Evolutionary conservation across 176 grass and related monocot genomes (phyloP), one percentile per base, ranked within the genome.

Genomic region (Musa beccarii): DNA sequence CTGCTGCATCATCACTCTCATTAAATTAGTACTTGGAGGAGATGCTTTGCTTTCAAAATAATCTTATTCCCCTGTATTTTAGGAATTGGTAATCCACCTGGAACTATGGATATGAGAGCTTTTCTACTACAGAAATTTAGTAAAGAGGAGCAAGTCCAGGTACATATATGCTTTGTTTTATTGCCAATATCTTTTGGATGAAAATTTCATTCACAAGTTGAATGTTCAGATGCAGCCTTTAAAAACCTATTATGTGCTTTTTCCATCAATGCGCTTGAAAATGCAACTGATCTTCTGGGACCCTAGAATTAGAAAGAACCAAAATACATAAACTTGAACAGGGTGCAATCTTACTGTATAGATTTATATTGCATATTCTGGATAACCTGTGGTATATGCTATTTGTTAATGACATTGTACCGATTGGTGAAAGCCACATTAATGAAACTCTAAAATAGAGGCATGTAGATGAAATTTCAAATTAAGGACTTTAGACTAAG

Each of bases 31-130:
- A 22, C 64, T 51, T 55, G 8, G 68, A 68, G 79, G 11, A 67
- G 59, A n/a, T 28, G 64, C 56, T 24, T 53, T 56, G n/a, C 49
- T 24, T 5, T 16, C 29, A 55, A 25, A 43, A 64, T 49, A 81
- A 49, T 79, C 76, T 24, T 51, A n/a, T 79, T 68, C 76, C 89
- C 49, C 59, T 57, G 73, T 74, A 9, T 34, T 53, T 72, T 72
- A 99, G 91, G 96, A 29, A 99, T 99, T 94, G 96, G 96, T 68
- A 89, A 88, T 63, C 95, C 86, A 76, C 95, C 88, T 72, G 95
- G 90, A 43, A 80, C 53, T 72, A 99, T 99, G 95, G 95, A 94
- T 71, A 85, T 79, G 56, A 87, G 88, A 56, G 95, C 91, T 74
- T 99, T 99, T 72, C 86, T 99, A 83, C 84, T 99, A 52, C 91